These are phyloP conservation scores for Thelonectria olida DNA, from an alignment of 2,329 filamentous ascomycete species.

Conservation along the genomic window DNA sequence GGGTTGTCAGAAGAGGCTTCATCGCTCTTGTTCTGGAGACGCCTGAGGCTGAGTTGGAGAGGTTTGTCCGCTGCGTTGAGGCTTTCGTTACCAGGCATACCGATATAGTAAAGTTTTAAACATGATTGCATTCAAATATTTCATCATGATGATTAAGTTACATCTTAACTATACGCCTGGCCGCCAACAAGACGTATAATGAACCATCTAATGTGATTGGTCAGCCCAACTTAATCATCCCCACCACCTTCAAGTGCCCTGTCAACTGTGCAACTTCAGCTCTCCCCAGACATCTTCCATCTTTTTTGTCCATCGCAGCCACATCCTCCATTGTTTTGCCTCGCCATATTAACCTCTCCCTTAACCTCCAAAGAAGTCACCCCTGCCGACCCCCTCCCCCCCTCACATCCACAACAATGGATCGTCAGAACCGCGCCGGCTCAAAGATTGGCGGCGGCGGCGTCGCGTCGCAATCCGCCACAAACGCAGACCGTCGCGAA, in stretches of 20 bases:
- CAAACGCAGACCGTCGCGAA: conserved; percentile 96
- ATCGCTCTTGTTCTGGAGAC: conserved; percentile 52
- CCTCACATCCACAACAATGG: conserved; percentile 55
- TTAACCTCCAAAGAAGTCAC: neutral
- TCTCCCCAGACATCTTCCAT: conserved; percentile 25
- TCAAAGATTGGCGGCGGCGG: conserved; percentile 98
- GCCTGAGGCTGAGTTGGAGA: conserved; percentile 50
- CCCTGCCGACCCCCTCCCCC: neutral
- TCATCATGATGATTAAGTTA: neutral
- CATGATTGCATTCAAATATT: neutral
- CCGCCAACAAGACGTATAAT: too few relatives aligned
- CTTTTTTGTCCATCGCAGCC: conserved; percentile 21
- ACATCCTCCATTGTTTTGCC: conserved; percentile 16
- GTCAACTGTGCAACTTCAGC: conserved; percentile 5
- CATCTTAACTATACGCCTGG: too few relatives aligned
- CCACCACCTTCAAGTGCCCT: too few relatives aligned
- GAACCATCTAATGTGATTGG: conserved; percentile 29
- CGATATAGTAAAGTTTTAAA: conserved; percentile 26
- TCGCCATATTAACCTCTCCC: conserved; percentile 20
- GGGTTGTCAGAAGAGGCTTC: conserved; percentile 52
- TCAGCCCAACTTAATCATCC: neutral
- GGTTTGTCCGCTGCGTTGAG: conserved; percentile 49
- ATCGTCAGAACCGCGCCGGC: conserved; percentile 90
- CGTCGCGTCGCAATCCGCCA: conserved; percentile 91
- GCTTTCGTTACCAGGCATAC: conserved; percentile 44